Evolutionary conservation across 2,329 filamentous ascomycete species (phyloP), one percentile per base, ranked within the genome.

Genomic region (Neofusicoccum cordaticola): DNA sequence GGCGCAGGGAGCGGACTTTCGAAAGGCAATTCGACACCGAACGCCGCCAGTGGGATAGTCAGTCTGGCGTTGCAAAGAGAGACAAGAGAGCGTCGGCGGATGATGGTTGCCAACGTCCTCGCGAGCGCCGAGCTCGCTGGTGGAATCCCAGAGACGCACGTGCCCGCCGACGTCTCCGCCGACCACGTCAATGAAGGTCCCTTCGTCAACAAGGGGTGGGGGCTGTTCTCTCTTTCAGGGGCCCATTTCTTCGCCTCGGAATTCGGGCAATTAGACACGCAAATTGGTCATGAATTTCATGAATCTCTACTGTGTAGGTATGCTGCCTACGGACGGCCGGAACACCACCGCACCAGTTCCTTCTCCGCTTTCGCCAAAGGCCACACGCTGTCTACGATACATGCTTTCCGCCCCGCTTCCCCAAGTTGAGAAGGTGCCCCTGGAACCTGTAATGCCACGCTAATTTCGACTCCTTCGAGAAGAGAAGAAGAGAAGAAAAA

Each of bases 61-160:
- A 15, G 34, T 34, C 44, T 15, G 22, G n/a, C 48, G 37, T 39
- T 37, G 39, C 37, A 35, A 44, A 51, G 45, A 34, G 60, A 41
- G 39, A 34, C 13, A 39, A 63, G 13, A 53, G 48, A 35, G 39
- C 39, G 61, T 47, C 22, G 48, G 48, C 31, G 61, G 48, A 12
- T 27, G 61, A 56, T 44, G 41, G 19, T 27, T 47, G 27, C 56
- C 41, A 35, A 31, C 41, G 27, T 47, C 39, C 39, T 53, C 22
- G 41, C 34, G 22, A 44, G 34, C 62, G 51, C 62, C 62, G 62
- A 64, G 44, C 51, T 64, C 62, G 62, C 62, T 19, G 52, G 27
- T 31, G 50, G 56, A 60, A 47, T 60, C 42, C 22, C 56, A 22
- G 56, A 45, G 31, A 42, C 31, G 56, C 56, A 60, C 56, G 56